phyloP scores from a whole-genome alignment of 768 basidiomycete species.

The Mycena polygramma region DNA sequence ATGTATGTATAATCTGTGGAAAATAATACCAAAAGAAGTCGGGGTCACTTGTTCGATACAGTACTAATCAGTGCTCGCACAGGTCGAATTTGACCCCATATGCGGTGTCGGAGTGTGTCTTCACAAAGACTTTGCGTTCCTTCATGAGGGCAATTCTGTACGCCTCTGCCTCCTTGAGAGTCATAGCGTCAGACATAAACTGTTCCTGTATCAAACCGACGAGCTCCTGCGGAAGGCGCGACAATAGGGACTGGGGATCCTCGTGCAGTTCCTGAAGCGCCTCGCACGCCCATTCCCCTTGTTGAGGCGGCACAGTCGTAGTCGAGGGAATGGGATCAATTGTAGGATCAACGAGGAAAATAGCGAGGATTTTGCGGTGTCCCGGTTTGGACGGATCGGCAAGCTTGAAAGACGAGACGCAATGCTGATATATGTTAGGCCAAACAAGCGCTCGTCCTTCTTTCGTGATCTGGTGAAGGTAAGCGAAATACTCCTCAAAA shows the following conservation, averaged over 20 bases:
- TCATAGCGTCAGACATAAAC: constrained; percentile 9
- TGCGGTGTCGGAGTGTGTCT: constrained; percentile 2
- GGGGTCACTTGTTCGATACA: no score
- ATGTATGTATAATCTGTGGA: no score
- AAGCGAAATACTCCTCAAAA: not conserved
- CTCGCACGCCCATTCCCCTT: constrained; percentile 42
- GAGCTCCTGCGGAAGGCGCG: constrained; percentile 25
- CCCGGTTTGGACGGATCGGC: constrained; percentile 49
- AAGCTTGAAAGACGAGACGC: constrained; percentile 51
- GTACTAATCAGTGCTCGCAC: constrained; percentile 40
- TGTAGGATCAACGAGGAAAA: constrained; percentile 54
- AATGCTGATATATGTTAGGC: constrained; percentile 54
- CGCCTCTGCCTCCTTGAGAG: constrained; percentile 29
- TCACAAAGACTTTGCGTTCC: constrained; percentile 34
- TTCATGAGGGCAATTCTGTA: constrained; percentile 36
- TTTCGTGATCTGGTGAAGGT: constrained; percentile 29
- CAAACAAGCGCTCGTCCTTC: constrained; percentile 49
- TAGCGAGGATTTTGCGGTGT: constrained; percentile 52
- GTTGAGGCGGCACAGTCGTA: constrained; percentile 47
- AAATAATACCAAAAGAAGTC: no score
- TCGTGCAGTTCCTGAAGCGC: constrained; percentile 23
- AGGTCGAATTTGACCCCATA: constrained; percentile 28
- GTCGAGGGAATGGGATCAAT: constrained; percentile 44
- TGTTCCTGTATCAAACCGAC: constrained; percentile 12
- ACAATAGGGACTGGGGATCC: not conserved